These are phyloP conservation scores for Poa pratensis DNA, from an alignment of 176 grass and related monocot genomes.

Conservation along the genomic window DNA sequence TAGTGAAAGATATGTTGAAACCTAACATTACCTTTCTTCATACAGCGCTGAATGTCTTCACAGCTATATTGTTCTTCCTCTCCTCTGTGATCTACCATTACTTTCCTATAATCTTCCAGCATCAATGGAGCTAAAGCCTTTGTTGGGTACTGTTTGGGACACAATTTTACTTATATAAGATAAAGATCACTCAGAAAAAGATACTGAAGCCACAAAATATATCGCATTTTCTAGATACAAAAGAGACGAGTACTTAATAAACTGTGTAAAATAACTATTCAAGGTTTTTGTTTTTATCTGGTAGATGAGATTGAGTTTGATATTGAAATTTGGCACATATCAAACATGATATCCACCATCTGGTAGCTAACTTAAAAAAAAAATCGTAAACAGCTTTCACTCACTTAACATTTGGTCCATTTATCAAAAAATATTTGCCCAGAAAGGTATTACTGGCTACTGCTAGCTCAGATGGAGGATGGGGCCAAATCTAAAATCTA, in stretches of 20 bases:
- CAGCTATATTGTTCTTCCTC: conserved; percentile 78
- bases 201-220: background rate
- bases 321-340: background rate
- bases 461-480: conserved; percentile 17
- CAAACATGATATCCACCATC: background rate
- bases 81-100: conserved; percentile 78
- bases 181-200: background rate
- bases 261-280: background rate
- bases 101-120: conserved; percentile 94
- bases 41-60: conserved; percentile 72
- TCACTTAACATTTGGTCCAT: background rate
- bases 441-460: background rate
- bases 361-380: background rate
- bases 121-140: conserved; percentile 96
- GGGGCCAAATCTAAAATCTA: background rate
- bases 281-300: background rate
- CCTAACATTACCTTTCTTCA: conserved; percentile 77
- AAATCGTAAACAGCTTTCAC: background rate
- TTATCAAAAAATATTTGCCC: background rate
- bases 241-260: background rate
- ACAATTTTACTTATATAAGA: conserved; percentile 33
- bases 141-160: conserved; percentile 80
- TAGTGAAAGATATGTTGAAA: conserved; percentile 27
- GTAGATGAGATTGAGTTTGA: conserved; percentile 1
- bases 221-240: background rate